A percentile compares a stretch with the other conserved stretches of the same genome.
Conservation (phyloP, 495 filamentous ascomycete species). For the Hyaloscypha hepaticicola region DNA sequence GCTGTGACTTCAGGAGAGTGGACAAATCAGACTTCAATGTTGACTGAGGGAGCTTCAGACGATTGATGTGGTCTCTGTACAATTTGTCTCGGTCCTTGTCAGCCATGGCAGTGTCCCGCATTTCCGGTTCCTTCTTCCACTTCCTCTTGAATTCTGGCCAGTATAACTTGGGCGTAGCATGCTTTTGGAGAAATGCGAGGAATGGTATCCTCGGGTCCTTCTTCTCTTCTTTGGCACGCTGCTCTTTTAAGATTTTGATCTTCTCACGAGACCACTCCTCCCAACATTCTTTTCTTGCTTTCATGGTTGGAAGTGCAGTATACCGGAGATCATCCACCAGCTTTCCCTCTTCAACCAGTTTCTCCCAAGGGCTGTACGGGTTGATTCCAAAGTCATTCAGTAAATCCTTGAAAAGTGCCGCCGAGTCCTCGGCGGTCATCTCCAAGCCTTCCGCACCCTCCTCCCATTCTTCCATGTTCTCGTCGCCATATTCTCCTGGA, state of each 20-base stretch:
- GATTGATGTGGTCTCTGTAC: slow-evolving; percentile 83
- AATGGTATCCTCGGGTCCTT: slow-evolving; percentile 84
- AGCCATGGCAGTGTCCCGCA: slow-evolving; percentile 70
- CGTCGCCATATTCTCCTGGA: slow-evolving; percentile 68
- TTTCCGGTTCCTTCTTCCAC: slow-evolving; percentile 74
- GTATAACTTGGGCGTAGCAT: slow-evolving; percentile 86
- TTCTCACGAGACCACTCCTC: slow-evolving; percentile 74
- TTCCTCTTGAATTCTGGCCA: slow-evolving; percentile 97
- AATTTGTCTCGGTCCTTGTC: slow-evolving; percentile 91
- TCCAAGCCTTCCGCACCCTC: slow-evolving; percentile 67
- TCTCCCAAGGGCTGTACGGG: slow-evolving; percentile 92
- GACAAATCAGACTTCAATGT: slow-evolving; percentile 78
- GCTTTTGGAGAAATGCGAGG: slow-evolving; percentile 74
- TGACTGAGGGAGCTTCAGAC: slow-evolving; percentile 70
- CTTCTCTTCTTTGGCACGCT: slow-evolving; percentile 74
- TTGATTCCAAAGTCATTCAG: slow-evolving; percentile 78
- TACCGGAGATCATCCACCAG: slow-evolving; percentile 87
- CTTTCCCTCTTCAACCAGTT: slow-evolving; percentile 74
- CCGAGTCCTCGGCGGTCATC: slow-evolving; percentile 66
- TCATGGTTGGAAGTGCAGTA: slow-evolving; percentile 76
- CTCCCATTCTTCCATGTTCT: slow-evolving; percentile 62
- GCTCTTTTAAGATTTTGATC: slow-evolving; percentile 68
- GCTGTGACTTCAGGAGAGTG: slow-evolving; percentile 68
- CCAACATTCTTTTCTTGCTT: slow-evolving; percentile 76
- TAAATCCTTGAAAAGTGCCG: slow-evolving; percentile 79